phyloP scores from a whole-genome alignment of 2,329 filamentous ascomycete species.

The Cyphellophora attinorum region DNA sequence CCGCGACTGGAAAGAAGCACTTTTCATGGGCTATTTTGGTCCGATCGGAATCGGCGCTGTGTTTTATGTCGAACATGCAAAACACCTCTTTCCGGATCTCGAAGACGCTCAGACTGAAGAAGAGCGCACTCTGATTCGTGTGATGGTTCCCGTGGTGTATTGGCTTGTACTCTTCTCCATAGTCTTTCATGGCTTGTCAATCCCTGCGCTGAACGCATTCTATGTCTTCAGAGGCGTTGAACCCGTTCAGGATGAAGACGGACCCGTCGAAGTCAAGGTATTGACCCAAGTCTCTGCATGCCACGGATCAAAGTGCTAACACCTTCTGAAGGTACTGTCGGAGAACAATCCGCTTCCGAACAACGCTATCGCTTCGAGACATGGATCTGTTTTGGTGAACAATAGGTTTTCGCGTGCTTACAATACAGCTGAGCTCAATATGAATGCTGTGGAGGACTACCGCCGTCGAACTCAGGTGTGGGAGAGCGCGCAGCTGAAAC shows the following conservation, averaged over 20 bases:
- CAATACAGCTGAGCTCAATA: conserved; percentile 2
- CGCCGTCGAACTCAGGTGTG: neutral
- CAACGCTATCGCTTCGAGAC: conserved; percentile 11
- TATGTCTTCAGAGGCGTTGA: conserved; percentile 21
- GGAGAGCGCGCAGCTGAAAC: conserved; percentile 1
- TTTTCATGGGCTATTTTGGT: conserved; percentile 97
- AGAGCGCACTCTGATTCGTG: conserved; percentile 26
- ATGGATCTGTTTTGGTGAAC: conserved; percentile 1
- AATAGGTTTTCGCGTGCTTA: conserved; percentile 4
- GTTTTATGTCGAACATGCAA: conserved; percentile 50
- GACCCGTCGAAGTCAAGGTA: conserved; percentile 21
- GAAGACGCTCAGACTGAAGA: conserved; percentile 31
- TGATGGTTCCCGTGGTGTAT: conserved; percentile 36
- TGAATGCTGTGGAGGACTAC: conserved; percentile 3
- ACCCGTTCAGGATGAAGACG: conserved; percentile 21
- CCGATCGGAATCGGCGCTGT: conserved; percentile 96
- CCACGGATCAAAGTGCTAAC: no score
- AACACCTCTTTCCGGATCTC: conserved; percentile 32
- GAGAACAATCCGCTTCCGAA: conserved; percentile 20
- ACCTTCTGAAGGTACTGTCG: neutral
- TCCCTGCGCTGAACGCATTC: conserved; percentile 25
- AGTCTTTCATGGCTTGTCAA: conserved; percentile 29
- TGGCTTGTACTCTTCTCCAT: conserved; percentile 35
- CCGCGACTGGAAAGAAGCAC: conserved; percentile 91
- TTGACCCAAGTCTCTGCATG: no score